Base-by-base conservation (phyloP, 768 basidiomycete species). In the Mycena haematopus region DNA sequence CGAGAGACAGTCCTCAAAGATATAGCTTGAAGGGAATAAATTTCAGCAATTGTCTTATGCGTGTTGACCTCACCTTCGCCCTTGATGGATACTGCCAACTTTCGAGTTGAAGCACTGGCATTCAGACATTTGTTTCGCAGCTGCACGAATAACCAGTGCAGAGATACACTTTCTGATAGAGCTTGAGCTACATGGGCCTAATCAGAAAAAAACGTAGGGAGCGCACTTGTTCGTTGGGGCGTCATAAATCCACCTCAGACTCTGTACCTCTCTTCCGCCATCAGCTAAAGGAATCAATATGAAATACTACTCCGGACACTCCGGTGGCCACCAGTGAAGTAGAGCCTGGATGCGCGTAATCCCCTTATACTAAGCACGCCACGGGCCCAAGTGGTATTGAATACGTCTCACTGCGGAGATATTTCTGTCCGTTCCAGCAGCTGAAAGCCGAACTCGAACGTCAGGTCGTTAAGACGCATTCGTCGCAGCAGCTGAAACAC, bases 201-300 rank as follows among this genome's bases (percentile, higher is more conserved):
- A n/a, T n/a, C n/a, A n/a, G n/a, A n/a, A n/a, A n/a, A n/a, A n/a
- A n/a, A n/a, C n/a, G n/a, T n/a, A n/a, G n/a, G n/a, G n/a, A n/a
- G n/a, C n/a, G n/a, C n/a, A n/a, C n/a, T n/a, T n/a, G n/a, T n/a
- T n/a, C n/a, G n/a, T n/a, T n/a, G n/a, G n/a, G n/a, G n/a, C n/a
- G n/a, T n/a, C n/a, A n/a, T n/a, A n/a, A n/a, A n/a, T 47, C 13
- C 14, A 27, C 25, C 13, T 7, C 21, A 24, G 9, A 47, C 27
- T 25, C 35, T 51, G 22, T 50, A 58, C 36, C 36, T 58, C 49
- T 58, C 49, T 8, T 58, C 57, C 7, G 50, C 50, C 36, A 58
- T 51, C n/a, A 52, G 29, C 40, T 24, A 11, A 49, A 21, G 38
- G 8, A 58, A 27, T 14, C 38, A 11, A 10, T 29, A 11, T 6